phyloP scores from a whole-genome alignment of 1,284 basidiomycete genomes.

The Agroathelia rolfsii region DNA sequence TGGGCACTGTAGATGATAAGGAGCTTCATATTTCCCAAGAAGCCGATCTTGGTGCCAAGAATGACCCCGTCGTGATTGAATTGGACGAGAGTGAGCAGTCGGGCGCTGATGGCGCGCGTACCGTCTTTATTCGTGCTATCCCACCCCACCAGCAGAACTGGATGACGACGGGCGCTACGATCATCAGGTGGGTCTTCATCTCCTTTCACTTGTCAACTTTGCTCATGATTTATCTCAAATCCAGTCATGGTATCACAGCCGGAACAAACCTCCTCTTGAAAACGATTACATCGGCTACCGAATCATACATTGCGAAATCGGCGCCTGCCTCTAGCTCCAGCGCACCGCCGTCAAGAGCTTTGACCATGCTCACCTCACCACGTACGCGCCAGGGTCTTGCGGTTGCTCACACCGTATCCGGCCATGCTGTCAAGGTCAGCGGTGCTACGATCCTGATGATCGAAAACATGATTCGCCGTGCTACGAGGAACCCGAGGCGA shows the following conservation, averaged over 20 bases:
- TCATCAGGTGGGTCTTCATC: conserved; percentile 44
- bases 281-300: conserved; percentile 53
- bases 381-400: conserved; percentile 48
- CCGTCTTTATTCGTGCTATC: conserved; percentile 47
- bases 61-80: conserved; percentile 66
- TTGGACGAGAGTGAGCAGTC: conserved; percentile 39
- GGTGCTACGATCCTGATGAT: conserved; percentile 53
- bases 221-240: conserved; percentile 4
- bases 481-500: too few species aligned
- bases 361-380: conserved; percentile 54
- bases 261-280: conserved; percentile 56
- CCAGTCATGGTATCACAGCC: conserved; percentile 57
- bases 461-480: conserved; percentile 48
- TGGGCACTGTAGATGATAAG: conserved; percentile 60
- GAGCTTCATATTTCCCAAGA: too few species aligned
- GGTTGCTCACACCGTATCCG: conserved; percentile 53
- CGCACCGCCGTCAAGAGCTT: conserved; percentile 39
- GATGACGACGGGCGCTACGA: conserved; percentile 60
- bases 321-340: conserved; percentile 31
- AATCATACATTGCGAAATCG: conserved; percentile 52
- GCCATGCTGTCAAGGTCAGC: conserved; percentile 58
- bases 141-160: conserved; percentile 65
- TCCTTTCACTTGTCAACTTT: conserved; percentile 2
- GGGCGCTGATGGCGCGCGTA: conserved; percentile 33
- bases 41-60: conserved; percentile 40